phyloP scores from a whole-genome alignment of 2,329 filamentous ascomycete genomes.

The Hirsutella rhossiliensis region DNA sequence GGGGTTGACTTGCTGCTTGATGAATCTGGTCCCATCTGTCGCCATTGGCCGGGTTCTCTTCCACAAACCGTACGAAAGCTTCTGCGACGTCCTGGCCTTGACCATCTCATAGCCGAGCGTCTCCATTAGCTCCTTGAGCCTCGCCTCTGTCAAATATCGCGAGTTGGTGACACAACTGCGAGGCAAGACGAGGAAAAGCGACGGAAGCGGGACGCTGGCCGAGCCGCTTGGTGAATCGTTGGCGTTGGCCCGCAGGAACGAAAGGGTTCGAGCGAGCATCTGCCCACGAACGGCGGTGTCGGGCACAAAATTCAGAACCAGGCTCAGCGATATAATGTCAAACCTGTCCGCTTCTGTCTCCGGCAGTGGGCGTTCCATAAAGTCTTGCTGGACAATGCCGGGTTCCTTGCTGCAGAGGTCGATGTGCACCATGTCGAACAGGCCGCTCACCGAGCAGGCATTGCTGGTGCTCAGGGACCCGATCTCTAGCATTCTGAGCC shows the following conservation, averaged over 20 bases:
- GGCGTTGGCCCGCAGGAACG: slow-evolving; percentile 45
- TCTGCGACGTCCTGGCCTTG: slow-evolving; percentile 62
- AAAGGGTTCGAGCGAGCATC: slow-evolving; percentile 68
- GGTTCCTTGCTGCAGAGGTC: slow-evolving; percentile 80
- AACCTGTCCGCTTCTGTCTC: slow-evolving; percentile 50
- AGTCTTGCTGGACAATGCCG: slow-evolving; percentile 79
- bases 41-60: slow-evolving; percentile 25
- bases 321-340: slow-evolving; percentile 80
- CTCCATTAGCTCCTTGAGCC: slow-evolving; percentile 61
- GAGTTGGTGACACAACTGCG: slow-evolving; percentile 83
- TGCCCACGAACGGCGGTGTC: slow-evolving; percentile 62
- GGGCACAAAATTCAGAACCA: slow-evolving; percentile 92
- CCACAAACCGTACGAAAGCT: slow-evolving; percentile 89
- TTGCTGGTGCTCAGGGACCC: slow-evolving; percentile 79
- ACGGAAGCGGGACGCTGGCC: slow-evolving; percentile 39
- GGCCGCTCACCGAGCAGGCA: slow-evolving; percentile 60
- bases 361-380: slow-evolving; percentile 79
- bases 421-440: slow-evolving; percentile 70
- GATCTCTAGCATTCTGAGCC: slow-evolving; percentile 68
- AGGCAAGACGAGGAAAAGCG: slow-evolving; percentile 80
- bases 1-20: slow-evolving; percentile 65
- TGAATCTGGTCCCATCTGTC: slow-evolving; percentile 9
- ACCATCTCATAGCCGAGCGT: slow-evolving; percentile 59
- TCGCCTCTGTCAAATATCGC: slow-evolving; percentile 67
- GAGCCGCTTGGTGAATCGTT: slow-evolving; percentile 7